Percentiles rank a stretch among this genome's conserved stretches.
These are phyloP conservation scores for Rhamnella rubrinervis DNA, from an alignment of 331 rosid species.

Conservation along the genomic window DNA sequence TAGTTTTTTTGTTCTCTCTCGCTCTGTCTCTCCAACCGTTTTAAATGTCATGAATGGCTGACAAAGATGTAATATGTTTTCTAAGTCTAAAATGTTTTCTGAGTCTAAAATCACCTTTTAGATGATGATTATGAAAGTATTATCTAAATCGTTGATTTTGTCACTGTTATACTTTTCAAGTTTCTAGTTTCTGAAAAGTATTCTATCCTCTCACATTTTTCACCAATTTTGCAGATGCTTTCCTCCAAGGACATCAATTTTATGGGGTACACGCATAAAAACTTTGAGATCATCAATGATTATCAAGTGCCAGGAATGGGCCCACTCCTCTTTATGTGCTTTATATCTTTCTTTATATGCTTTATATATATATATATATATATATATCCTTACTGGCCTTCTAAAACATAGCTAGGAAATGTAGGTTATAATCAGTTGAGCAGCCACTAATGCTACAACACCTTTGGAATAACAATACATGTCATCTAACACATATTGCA, in stretches of 20 bases:
- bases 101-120: no score
- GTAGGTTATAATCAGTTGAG: not conserved
- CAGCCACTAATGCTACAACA: not conserved
- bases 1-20: no score
- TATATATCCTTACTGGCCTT: not conserved
- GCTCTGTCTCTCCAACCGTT: no score
- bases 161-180: slow-evolving; percentile 1
- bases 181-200: not conserved
- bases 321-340: slow-evolving; percentile 60
- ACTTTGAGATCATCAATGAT: slow-evolving; percentile 90
- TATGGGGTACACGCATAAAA: slow-evolving; percentile 94
- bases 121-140: no score
- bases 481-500: not conserved
- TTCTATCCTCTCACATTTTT: not conserved
- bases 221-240: slow-evolving; percentile 67
- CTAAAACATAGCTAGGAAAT: slow-evolving; percentile 14
- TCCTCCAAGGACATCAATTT: slow-evolving; percentile 96
- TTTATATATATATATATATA: no score
- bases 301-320: slow-evolving; percentile 98
- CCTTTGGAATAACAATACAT: no score
- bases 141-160: not conserved
- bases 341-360: slow-evolving; percentile 34
- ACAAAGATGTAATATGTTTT: no score
- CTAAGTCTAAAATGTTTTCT: no score
- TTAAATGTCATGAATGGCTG: no score